Evolutionary conservation across 257 asterid species (phyloP).

Genomic region (Eustoma russellianum): DNA sequence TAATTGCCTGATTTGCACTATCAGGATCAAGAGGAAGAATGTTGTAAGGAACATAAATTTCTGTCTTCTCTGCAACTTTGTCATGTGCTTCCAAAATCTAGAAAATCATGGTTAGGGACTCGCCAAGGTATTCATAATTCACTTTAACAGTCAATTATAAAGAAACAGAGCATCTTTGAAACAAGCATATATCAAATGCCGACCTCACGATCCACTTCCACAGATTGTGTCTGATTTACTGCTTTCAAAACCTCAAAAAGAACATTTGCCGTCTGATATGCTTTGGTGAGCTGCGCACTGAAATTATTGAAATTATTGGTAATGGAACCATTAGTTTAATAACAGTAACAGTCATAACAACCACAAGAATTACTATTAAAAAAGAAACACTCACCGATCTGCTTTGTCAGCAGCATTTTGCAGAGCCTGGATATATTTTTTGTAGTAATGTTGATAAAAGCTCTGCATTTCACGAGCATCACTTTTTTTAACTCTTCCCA

Average conservation of each 20-base stretch:
- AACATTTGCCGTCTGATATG: constrained; percentile 97
- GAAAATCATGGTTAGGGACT: constrained; percentile 1
- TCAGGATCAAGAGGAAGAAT: constrained; percentile 98
- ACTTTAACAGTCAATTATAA: too few species aligned
- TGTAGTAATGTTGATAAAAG: constrained; percentile 97
- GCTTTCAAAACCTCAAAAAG: constrained; percentile 99
- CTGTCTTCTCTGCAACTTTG: constrained; percentile 95
- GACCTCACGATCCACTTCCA: constrained; percentile 99
- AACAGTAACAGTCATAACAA: constrained; percentile 7
- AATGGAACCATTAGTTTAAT: constrained; percentile 1
- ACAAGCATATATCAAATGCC: neutral
- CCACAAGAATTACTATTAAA: constrained; percentile 7
- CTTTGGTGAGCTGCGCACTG: constrained; percentile 97
- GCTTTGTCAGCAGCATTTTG: constrained; percentile 99
- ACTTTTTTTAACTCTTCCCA: constrained; percentile 97
- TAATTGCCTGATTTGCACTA: constrained; percentile 93
- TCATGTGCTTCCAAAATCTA: constrained; percentile 94
- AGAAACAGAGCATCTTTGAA: neutral
- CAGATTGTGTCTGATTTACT: constrained; percentile 89
- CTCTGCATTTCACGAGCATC: constrained; percentile 99
- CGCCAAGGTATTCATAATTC: neutral
- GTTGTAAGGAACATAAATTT: constrained; percentile 89
- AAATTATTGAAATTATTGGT: constrained; percentile 19
- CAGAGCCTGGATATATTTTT: constrained; percentile 93
- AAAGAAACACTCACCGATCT: constrained; percentile 61